phyloP scores from a whole-genome alignment of 2,329 filamentous ascomycete genomes.

The Xylariomycetidae sp. region DNA sequence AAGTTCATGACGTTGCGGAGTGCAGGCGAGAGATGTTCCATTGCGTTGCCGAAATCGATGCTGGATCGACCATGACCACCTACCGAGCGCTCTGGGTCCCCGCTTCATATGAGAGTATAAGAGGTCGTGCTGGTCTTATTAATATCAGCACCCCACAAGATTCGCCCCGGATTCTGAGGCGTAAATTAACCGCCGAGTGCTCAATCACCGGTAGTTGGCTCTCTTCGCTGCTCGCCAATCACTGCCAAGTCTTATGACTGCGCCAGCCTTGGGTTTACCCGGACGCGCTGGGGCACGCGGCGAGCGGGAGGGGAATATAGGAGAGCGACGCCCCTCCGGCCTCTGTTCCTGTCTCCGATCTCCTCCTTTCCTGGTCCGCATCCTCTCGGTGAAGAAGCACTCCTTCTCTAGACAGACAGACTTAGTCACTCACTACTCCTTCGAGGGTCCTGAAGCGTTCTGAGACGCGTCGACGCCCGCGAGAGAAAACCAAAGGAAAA shows the following conservation, averaged over 20 bases:
- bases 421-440: no score
- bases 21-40: conserved; percentile 1
- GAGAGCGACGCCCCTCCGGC: conserved; percentile 11
- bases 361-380: conserved; percentile 2
- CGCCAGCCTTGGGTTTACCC: conserved; percentile 24
- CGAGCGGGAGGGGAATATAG: conserved; percentile 10
- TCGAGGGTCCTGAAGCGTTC: no score
- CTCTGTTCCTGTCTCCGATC: conserved; percentile 3
- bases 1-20: neutral
- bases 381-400: no score
- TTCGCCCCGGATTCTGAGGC: conserved; percentile 18
- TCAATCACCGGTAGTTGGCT: conserved; percentile 22
- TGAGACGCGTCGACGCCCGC: no score
- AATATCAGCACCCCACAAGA: conserved; percentile 22
- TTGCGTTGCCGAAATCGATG: conserved; percentile 9
- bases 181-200: conserved; percentile 24
- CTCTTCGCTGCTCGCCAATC: conserved; percentile 17
- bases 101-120: conserved; percentile 20
- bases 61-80: conserved; percentile 5
- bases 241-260: conserved; percentile 12
- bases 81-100: conserved; percentile 17
- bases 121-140: conserved; percentile 13
- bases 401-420: no score
- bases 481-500: no score
- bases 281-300: conserved; percentile 11